Base-by-base conservation (phyloP, 331 rosid species). In the Malus hybrid region DNA sequence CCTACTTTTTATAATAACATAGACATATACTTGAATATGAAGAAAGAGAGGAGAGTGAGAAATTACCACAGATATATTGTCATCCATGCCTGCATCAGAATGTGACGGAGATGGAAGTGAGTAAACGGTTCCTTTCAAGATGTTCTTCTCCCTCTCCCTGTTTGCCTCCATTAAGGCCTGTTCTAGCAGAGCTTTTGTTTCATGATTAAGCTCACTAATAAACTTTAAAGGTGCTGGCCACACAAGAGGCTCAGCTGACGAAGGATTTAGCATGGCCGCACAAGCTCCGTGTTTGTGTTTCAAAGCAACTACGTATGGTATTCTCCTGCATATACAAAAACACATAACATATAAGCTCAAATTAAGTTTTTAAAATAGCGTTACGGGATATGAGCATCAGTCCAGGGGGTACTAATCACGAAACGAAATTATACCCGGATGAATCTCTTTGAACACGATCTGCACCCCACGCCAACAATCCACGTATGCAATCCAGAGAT, bases 181-280 rank as follows among this genome's bases (percentile, higher is more conserved):
- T 82, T 95, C 99, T 79, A 95, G 83, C 63, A 95, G 85, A 46
- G 87, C 87, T 74, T 95, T 95, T 50, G 98, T 97, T 62, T 95
- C 99, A 3, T 88, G 85, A 53, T 92, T 87, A 74, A 95, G 98
- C 85, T 92, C 98, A 15, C 87, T 84, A 76, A 95, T 92, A 82
- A 90, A 92, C 85, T 95, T 95, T 82, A 95, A 82, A 7, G 99
- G 98, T 44, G 99, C 85, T 6, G 98, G 99, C 99, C 99, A 95
- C 63, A 95, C 99, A 56, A 95, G 91, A 79, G 99, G 99, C 82
- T 95, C 99, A 2, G 97, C 90, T 56, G 99, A 92, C 14, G 96
- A 73, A 69, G 99, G 99, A 82, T 95, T 92, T 72, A 95, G 84
- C 83, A 95, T 68, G 13, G 97, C 89, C n/a, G 94, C 97, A 72